Evolutionary conservation across 164 flowering plant species (phyloP), one percentile per base, ranked within the genome.

Genomic region (Tetracentron sinense): DNA sequence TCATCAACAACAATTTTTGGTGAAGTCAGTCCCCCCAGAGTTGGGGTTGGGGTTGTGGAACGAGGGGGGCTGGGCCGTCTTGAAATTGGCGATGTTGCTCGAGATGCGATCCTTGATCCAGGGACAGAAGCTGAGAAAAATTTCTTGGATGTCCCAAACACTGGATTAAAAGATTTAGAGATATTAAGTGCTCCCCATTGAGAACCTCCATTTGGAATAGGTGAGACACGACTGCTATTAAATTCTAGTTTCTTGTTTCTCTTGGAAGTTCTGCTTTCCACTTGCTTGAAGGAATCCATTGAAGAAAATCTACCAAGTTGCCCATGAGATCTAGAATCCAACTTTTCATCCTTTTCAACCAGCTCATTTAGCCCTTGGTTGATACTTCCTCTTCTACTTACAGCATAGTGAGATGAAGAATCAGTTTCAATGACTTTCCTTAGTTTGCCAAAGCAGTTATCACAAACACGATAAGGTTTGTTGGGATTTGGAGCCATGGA

Each of bases 81-180:
- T 57, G 99, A 94, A 69, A 91, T 82, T 27, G 99, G 99, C 31
- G 99, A 94, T 69, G 99, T 87, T 67, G 96, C 97, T 50, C 99
- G 89, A 67, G 99, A 94, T 62, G 79, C 95, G 70, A 94, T 94
- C 85, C 99, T 82, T 21, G 99, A 91, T 58, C 96, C 97, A 59
- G 99, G 99, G 76, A 94, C 96, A 61, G 99, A 94, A 62, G 97
- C 97, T 48, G 99, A 94, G 85, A 89, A 89, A 54, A 85, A 88
- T 61, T 94, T 94, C 75, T 94, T 94, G 49, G 98, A 94, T 62
- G 97, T 84, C 7, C 96, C 98, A 81, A 89, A 88, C 20, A 88
- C 86, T 23, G 97, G 97, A 85, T 93, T 89, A 33, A 90, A 81
- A 51, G 99, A 86, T 73, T 83, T 94, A 26, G 96, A 82, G 38